Percentiles rank a stretch among this genome's conserved stretches.
These are phyloP conservation scores for Daldinia vernicosa DNA, from an alignment of 495 filamentous ascomycete species.

Conservation along the genomic window DNA sequence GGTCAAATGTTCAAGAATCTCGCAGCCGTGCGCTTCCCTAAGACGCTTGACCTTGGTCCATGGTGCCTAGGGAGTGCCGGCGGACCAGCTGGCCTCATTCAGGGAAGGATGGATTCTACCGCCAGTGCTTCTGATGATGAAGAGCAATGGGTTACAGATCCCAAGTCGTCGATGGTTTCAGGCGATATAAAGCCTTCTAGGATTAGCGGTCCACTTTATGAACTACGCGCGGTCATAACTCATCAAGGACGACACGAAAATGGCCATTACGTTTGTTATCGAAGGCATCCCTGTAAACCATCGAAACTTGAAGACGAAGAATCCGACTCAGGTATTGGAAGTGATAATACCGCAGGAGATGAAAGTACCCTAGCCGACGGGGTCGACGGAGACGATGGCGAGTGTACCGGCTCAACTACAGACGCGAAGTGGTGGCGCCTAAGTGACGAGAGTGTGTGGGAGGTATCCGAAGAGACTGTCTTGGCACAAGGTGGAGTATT, in stretches of 20 bases:
- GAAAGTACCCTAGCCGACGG: conserved; percentile 40
- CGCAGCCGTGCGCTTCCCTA: conserved; percentile 78
- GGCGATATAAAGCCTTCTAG: conserved; percentile 51
- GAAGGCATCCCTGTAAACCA: conserved; percentile 64
- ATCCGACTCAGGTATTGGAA: background rate
- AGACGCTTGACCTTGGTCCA: conserved; percentile 72
- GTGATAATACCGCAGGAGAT: conserved; percentile 4
- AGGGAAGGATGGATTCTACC: conserved; percentile 27
- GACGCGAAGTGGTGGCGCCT: conserved; percentile 79
- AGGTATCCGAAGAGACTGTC: conserved; percentile 76
- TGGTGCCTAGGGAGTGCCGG: conserved; percentile 76
- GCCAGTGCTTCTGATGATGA: conserved; percentile 42
- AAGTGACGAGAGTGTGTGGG: conserved; percentile 83
- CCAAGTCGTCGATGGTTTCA: conserved; percentile 73
- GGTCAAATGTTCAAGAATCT: conserved; percentile 83
- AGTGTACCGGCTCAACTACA: conserved; percentile 22
- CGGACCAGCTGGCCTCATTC: conserved; percentile 14
- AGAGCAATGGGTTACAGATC: conserved; percentile 75
- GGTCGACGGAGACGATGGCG: conserved; percentile 49
- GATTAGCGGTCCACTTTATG: conserved; percentile 69
- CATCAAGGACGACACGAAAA: conserved; percentile 93
- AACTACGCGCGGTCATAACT: conserved; percentile 84
- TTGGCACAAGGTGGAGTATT: conserved; percentile 85
- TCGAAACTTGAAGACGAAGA: conserved; percentile 12
- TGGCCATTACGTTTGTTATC: conserved; percentile 93